phyloP scores from a whole-genome alignment of 257 asterid species.

The Knoxia roxburghii region DNA sequence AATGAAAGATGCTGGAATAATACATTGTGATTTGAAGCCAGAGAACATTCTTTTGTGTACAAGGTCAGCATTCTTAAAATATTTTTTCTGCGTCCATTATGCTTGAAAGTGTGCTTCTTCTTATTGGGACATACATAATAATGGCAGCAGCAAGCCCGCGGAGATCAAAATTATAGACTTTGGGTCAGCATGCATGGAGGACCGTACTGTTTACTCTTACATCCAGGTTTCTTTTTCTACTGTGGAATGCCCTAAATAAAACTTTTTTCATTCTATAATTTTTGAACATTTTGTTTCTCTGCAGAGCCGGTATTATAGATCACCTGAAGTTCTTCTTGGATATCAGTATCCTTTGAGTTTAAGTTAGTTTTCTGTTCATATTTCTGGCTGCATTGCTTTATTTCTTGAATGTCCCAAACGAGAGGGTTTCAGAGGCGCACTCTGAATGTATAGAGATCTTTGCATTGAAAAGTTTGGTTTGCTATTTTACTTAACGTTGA shows the following conservation, averaged over 20 bases:
- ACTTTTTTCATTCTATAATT: slow-evolving; percentile 18
- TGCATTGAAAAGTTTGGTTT: neutral
- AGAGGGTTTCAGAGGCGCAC: neutral
- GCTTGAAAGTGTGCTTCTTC: slow-evolving; percentile 20
- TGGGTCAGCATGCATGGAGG: slow-evolving; percentile 98
- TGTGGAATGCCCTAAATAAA: slow-evolving; percentile 13
- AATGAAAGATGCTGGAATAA: slow-evolving; percentile 93
- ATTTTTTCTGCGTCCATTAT: slow-evolving; percentile 16
- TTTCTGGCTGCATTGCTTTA: neutral
- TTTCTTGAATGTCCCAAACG: neutral
- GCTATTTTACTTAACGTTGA: neutral
- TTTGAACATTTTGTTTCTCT: slow-evolving; percentile 20
- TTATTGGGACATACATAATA: slow-evolving; percentile 17
- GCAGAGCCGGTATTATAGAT: slow-evolving; percentile 98
- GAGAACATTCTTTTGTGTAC: slow-evolving; percentile 92
- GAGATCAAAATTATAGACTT: slow-evolving; percentile 95
- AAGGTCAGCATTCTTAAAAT: slow-evolving; percentile 54
- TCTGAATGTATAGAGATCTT: neutral
- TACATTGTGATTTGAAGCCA: slow-evolving; percentile 97
- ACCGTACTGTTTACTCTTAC: slow-evolving; percentile 91
- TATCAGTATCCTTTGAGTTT: slow-evolving; percentile 85
- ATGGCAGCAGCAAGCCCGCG: slow-evolving; percentile 86
- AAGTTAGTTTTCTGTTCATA: neutral
- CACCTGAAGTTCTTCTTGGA: slow-evolving; percentile 99
- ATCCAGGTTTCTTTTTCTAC: slow-evolving; percentile 60